Conservation (phyloP, 169 alveolate genomes). For the Eimeria acervulina region DNA sequence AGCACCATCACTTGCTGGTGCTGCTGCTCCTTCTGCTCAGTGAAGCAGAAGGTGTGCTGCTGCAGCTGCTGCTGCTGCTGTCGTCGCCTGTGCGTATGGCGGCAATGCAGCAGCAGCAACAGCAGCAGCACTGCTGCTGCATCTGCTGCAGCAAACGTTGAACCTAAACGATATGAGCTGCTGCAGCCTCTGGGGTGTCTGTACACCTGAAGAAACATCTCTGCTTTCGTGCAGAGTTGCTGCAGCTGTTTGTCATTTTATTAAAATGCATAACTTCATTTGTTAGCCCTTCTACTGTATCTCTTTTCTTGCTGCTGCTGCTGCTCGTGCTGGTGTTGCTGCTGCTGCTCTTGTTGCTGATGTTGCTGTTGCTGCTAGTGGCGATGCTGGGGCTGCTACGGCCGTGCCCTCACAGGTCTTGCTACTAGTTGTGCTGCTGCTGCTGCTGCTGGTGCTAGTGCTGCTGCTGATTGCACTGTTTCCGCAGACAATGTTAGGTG, state of each 20-base stretch:
- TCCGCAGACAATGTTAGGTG: neutral
- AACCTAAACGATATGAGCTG: neutral
- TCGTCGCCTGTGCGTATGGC: neutral
- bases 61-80: conserved; percentile 28
- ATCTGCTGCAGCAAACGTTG: neutral
- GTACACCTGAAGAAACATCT: neutral
- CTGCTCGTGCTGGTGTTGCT: conserved; percentile 1
- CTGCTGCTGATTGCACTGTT: neutral
- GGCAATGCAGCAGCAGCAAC: conserved; percentile 9
- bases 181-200: neutral
- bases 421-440: neutral
- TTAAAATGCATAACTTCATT: no score
- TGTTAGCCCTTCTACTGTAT: neutral
- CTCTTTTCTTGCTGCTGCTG: neutral
- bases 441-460: neutral
- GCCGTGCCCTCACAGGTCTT: no score
- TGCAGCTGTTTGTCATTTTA: conserved; percentile 2
- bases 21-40: neutral
- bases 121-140: neutral
- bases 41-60: neutral
- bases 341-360: neutral
- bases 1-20: neutral
- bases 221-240: neutral
- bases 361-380: neutral
- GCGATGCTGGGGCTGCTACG: no score